phyloP scores from a whole-genome alignment of 805 yeast species.

The Schwanniomyces sp. region DNA sequence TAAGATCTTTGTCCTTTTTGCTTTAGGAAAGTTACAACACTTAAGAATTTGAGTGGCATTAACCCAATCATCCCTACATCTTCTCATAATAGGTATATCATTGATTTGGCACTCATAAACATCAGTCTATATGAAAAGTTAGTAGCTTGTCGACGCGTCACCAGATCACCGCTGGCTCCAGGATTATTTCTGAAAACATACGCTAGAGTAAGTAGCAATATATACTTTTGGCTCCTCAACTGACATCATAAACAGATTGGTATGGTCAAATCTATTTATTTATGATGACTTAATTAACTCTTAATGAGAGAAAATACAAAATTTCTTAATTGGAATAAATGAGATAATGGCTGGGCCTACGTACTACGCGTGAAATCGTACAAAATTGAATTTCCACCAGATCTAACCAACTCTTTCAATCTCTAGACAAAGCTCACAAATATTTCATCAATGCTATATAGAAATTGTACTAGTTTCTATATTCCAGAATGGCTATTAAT shows the following conservation, averaged over 20 bases:
- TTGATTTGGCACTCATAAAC: conserved; percentile 74
- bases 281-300: not conserved
- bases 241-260: conserved; percentile 18
- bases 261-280: not conserved
- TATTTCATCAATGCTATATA: not conserved
- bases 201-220: conserved; percentile 47
- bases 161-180: not conserved
- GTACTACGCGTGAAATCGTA: conserved; percentile 1
- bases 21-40: conserved; percentile 92
- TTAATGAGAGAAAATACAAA: not conserved
- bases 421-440: too few species aligned
- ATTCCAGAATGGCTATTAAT: too few species aligned
- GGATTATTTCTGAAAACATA: conserved; percentile 22
- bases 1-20: conserved; percentile 86
- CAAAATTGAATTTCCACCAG: not conserved
- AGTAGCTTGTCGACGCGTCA: conserved; percentile 6
- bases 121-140: conserved; percentile 32
- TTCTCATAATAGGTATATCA: conserved; percentile 81
- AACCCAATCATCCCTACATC: conserved; percentile 91
- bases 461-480: not conserved
- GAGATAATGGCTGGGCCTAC: conserved; percentile 1
- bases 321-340: not conserved
- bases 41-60: conserved; percentile 95
- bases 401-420: not conserved
- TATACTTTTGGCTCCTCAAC: conserved; percentile 37